Percentiles rank a stretch among this genome's conserved stretches.
Evolutionary conservation across 2,329 filamentous ascomycete genomes (phyloP).

Genomic region (Pleochaeta shiraiana): DNA sequence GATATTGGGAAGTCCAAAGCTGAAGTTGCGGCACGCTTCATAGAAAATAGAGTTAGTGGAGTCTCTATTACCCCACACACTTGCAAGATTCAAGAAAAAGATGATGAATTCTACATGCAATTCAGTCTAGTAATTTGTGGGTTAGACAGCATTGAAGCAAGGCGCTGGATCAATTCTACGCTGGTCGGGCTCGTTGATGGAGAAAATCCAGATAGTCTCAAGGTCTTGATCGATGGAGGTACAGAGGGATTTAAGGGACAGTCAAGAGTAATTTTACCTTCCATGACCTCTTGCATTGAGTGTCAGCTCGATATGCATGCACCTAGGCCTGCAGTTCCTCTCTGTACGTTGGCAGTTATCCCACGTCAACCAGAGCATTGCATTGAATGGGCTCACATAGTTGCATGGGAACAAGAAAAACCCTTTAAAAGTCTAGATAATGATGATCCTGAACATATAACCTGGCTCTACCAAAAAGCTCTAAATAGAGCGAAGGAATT

Average conservation of each 20-base stretch:
- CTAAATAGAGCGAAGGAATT: constrained; percentile 66
- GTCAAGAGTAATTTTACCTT: constrained; percentile 75
- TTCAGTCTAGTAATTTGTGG: constrained; percentile 90
- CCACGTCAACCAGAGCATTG: constrained; percentile 95
- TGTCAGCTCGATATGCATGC: constrained; percentile 98
- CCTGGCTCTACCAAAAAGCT: constrained; percentile 85
- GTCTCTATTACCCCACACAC: constrained; percentile 90
- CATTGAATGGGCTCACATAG: constrained; percentile 96
- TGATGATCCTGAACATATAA: constrained; percentile 90
- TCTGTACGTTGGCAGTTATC: constrained; percentile 92
- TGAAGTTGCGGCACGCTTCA: constrained; percentile 76
- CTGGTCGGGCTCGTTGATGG: constrained; percentile 77
- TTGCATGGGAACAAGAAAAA: constrained; percentile 80
- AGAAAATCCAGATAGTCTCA: constrained; percentile 63
- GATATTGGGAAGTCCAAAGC: constrained; percentile 93
- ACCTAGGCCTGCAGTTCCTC: constrained; percentile 84
- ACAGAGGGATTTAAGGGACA: constrained; percentile 98
- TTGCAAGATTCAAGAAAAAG: constrained; percentile 89
- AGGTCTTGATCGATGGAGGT: constrained; percentile 88
- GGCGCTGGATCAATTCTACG: constrained; percentile 96
- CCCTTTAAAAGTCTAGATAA: constrained; percentile 76
- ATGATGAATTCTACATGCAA: constrained; percentile 91
- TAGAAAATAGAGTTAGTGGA: constrained; percentile 71
- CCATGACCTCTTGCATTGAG: constrained; percentile 89
- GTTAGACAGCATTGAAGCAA: constrained; percentile 87